A percentile compares a stretch with the other conserved stretches of the same genome.
Conservation (phyloP, 441 rosid genomes). For the Raphanus hybrid region DNA sequence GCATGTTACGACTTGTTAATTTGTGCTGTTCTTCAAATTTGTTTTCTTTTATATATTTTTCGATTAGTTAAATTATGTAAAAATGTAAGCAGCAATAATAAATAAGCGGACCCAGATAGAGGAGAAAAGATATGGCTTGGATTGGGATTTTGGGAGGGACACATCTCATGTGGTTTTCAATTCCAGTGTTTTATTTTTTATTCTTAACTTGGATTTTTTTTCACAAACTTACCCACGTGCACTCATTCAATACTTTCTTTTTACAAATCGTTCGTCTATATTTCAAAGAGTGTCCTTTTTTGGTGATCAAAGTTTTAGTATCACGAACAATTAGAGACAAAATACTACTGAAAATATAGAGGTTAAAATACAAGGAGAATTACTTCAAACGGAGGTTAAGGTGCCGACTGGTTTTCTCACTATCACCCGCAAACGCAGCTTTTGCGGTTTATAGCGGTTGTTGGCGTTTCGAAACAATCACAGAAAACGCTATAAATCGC, state of each 20-base stretch:
- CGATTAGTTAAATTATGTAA: conserved; percentile 2
- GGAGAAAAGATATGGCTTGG: conserved; percentile 41
- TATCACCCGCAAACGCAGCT: too few relatives aligned
- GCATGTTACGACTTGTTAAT: conserved; percentile 30
- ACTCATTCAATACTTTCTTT: conserved; percentile 8
- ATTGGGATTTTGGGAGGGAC: conserved; percentile 39
- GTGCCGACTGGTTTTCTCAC: too few relatives aligned
- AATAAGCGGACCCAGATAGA: conserved; percentile 33
- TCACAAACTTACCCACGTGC: conserved; percentile 42
- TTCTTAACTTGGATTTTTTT: conserved; percentile 39
- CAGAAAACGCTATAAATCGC: too few relatives aligned
- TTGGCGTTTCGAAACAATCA: too few relatives aligned
- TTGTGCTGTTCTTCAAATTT: conserved; percentile 33
- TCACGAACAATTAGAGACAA: background rate
- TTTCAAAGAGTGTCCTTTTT: conserved; percentile 12
- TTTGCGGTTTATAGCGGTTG: too few relatives aligned
- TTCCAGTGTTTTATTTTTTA: conserved; percentile 36
- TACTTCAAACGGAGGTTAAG: background rate
- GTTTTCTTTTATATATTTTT: conserved; percentile 24
- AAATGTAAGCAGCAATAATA: conserved; percentile 8
- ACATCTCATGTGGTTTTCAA: conserved; percentile 48
- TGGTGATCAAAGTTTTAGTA: conserved; percentile 5
- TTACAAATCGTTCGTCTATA: background rate
- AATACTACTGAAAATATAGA: background rate
- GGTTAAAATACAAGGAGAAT: background rate